These are phyloP conservation scores for Xylaria bambusicola DNA, from an alignment of 495 filamentous ascomycete species.

Conservation along the genomic window DNA sequence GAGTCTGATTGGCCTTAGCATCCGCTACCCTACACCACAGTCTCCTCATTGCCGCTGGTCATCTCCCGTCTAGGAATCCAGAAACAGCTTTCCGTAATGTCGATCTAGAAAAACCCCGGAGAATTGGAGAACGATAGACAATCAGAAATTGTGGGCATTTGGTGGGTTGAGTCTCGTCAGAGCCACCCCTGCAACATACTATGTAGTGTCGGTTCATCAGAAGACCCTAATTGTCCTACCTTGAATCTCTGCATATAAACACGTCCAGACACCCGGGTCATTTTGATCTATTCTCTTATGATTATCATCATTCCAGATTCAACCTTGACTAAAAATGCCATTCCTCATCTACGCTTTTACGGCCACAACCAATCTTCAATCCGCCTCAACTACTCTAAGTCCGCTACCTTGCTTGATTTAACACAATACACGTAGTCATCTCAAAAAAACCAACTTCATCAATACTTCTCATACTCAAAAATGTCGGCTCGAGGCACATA, in stretches of 20 bases:
- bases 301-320: not conserved
- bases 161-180: not conserved
- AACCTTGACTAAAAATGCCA: not conserved
- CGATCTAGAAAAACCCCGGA: constrained; percentile 2
- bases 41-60: constrained; percentile 1
- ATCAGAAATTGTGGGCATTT: not conserved
- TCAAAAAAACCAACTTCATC: too few species aligned
- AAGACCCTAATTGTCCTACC: not conserved
- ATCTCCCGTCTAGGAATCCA: not conserved
- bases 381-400: not conserved
- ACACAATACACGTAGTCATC: too few species aligned
- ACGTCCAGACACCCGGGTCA: not conserved
- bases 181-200: constrained; percentile 3
- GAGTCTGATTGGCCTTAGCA: constrained; percentile 5
- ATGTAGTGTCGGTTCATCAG: not conserved
- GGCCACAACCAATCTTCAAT: not conserved
- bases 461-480: constrained; percentile 6
- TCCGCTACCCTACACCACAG: not conserved
- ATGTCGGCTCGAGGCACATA: constrained; percentile 42
- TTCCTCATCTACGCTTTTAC: not conserved
- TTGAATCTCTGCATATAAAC: constrained; percentile 12
- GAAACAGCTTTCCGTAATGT: not conserved
- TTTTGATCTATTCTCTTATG: not conserved
- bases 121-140: constrained; percentile 4
- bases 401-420: not conserved